Evolutionary conservation across 768 basidiomycete genomes (phyloP), one percentile per base, ranked within the genome.

Genomic region (Agrocybe pediades): DNA sequence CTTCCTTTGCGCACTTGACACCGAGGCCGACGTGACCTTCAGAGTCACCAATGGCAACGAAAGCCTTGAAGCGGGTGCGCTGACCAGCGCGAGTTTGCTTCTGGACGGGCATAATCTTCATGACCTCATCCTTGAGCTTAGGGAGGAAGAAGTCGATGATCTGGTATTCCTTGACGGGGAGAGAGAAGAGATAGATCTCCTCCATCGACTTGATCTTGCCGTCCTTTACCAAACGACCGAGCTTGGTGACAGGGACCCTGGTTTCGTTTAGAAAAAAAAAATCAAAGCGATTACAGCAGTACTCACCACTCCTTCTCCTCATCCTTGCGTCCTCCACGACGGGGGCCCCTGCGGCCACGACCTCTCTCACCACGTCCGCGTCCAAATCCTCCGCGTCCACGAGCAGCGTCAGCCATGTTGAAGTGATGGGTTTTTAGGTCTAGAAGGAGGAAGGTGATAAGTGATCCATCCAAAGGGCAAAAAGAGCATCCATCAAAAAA

Each of bases 141-240:
- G 97, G 97, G 44, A 98, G 85, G 92, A 99, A 98, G 73, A 89
- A 87, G 81, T 99, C 97, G 82, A 99, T 90, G 75, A 99, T 97
- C 77, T 99, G 97, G 83, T 78, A 98, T 78, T 99, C 97, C 79
- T 98, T 99, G 76, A 99, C 91, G 56, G 96, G 95, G 60, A 99
- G 90, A 23, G 97, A 99, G 87, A 98, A 99, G 69, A 99, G 95
- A 79, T 98, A 99, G 76, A 98, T 98, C 72, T 99, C 97, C 73
- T 99, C 97, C 85, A 99, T 95, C 44, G 95, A 97, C 78, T 96
- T 98, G 81, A 99, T 98, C 80, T 98, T 98, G 64, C 96, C 96
- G 66, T 98, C 97, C 78, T 97, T 98, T 41, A 98, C 95, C 68
- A 99, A 86, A 75, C 97, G 95, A 57, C 97, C 97, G 63, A 99